Evolutionary conservation across 208 protist genomes (phyloP).

Genomic region (Acanthamoeba comandoni): DNA sequence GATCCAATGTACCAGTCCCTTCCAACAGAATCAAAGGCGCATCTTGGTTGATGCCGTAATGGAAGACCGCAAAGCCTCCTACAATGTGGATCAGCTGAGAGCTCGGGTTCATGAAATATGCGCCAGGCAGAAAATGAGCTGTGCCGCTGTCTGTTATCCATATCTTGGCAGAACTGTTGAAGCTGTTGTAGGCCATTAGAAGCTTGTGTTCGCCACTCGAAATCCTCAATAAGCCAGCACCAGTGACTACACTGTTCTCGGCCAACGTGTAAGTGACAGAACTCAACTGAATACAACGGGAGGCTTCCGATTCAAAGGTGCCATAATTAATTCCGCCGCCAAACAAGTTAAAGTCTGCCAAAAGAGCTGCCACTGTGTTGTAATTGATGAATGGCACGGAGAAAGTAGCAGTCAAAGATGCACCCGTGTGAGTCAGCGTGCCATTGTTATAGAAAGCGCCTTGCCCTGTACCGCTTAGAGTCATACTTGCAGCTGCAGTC

Average conservation of each 20-base stretch:
- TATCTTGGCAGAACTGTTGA: not conserved
- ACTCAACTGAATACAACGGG: conserved; percentile 9
- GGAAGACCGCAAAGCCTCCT: conserved; percentile 16
- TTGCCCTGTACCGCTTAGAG: too few species aligned
- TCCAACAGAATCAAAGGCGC: not conserved
- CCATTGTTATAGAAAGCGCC: conserved; percentile 68
- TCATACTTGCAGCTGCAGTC: not conserved
- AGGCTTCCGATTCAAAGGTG: conserved; percentile 8
- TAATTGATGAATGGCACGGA: too few species aligned
- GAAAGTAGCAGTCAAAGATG: too few species aligned
- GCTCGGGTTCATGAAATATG: conserved; percentile 25
- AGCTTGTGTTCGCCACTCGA: conserved; percentile 33
- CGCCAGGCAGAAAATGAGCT: conserved; percentile 29
- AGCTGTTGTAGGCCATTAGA: too few species aligned
- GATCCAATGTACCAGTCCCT: conserved; percentile 46
- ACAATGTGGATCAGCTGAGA: not conserved
- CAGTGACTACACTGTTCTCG: not conserved
- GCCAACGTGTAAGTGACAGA: conserved; percentile 16
- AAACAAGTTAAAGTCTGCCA: conserved; percentile 2
- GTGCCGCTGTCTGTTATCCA: not conserved
- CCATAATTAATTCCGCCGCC: conserved; percentile 44
- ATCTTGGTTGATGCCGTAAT: conserved; percentile 45
- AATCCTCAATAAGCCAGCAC: not conserved
- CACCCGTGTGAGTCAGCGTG: conserved; percentile 32
- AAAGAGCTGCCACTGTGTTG: too few species aligned